Base-by-base conservation (phyloP, 495 filamentous ascomycete species). In the Penicillium goetzii region DNA sequence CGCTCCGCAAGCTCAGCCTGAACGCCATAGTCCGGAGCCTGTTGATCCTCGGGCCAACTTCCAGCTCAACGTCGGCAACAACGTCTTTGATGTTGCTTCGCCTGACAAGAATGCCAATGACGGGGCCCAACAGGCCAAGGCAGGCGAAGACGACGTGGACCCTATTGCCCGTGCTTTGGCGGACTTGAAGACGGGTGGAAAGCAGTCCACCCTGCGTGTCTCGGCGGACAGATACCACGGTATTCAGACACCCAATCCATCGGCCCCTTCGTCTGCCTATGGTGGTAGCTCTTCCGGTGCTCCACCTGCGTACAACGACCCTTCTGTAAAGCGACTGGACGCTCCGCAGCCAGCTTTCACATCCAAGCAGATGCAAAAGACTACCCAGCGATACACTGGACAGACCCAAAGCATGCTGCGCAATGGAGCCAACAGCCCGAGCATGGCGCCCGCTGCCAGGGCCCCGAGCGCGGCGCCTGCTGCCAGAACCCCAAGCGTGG, bases 191-290 rank as follows among this genome's bases (percentile, higher is more conserved):
- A 92, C 89, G 0, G 89, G 91, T 15, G 86, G 84, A 2, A 96
- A 94, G 74, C 87, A 90, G 59, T 84, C 90, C 10, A 86, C 86
- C 17, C 79, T 79, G n/a, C 85, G 96, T 17, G 87, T 96, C 45
- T 97, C 95, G 14, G 96, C 94, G 45, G 96, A 99, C 71, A 86
- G 90, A 64, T 97, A 96, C 74, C 91, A 95, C 69, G 96, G 96
- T 26, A 86, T 99, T 51, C 56, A 59, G 1, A 69, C 71, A 8
- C 71, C 71, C 4, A 80, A 89, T 53, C 96, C 93, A 0, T 95
- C 96, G 3, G 88, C 83, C 14, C 93, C 89, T 14, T 79, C 85
- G 23, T 76, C 80, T n/a, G 73, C 86, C 17, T 81, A 83, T 26
- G 84, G 86, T 26, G 88, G 88, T 8, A 92, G 89, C 38, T 64